These are phyloP conservation scores for Sugiyamaella americana DNA, from an alignment of 805 yeast genomes.

Conservation along the genomic window DNA sequence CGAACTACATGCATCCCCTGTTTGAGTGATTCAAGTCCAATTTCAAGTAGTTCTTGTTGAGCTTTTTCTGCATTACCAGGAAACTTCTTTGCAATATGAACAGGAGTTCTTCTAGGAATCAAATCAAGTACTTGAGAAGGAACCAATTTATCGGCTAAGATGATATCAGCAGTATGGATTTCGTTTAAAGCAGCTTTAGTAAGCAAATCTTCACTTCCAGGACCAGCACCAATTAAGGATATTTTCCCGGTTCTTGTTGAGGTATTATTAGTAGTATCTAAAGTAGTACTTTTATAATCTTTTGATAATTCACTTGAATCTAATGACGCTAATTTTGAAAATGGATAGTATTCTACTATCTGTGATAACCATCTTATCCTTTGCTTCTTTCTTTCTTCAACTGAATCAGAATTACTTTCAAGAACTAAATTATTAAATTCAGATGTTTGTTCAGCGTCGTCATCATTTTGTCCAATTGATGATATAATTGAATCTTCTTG, in stretches of 20 bases:
- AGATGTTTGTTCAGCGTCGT: slow-evolving; percentile 58
- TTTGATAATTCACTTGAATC: slow-evolving; percentile 52
- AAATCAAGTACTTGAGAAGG: slow-evolving; percentile 80
- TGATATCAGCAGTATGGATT: slow-evolving; percentile 73
- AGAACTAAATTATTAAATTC: slow-evolving; percentile 55
- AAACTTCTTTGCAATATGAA: slow-evolving; percentile 85
- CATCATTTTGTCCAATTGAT: slow-evolving; percentile 51
- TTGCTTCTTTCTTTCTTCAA: slow-evolving; percentile 40
- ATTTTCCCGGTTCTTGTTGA: slow-evolving; percentile 43
- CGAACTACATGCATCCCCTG: slow-evolving; percentile 77
- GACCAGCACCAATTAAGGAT: slow-evolving; percentile 90
- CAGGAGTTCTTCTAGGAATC: slow-evolving; percentile 68
- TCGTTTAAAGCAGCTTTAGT: slow-evolving; percentile 81
- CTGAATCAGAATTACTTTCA: slow-evolving; percentile 39
- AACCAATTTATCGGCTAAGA: slow-evolving; percentile 86
- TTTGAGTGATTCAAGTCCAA: slow-evolving; percentile 60
- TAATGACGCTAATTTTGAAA: slow-evolving; percentile 53
- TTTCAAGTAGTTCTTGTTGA: slow-evolving; percentile 70
- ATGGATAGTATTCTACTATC: slow-evolving; percentile 84
- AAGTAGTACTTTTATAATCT: slow-evolving; percentile 30
- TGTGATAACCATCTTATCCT: slow-evolving; percentile 82
- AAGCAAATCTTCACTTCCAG: slow-evolving; percentile 76
- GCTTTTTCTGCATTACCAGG: slow-evolving; percentile 97
- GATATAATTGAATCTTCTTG: slow-evolving; percentile 33
- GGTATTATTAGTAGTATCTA: background rate